These are phyloP conservation scores for Nitzschia sp. DNA, from an alignment of 108 stramenopile genomes.

Conservation along the genomic window DNA sequence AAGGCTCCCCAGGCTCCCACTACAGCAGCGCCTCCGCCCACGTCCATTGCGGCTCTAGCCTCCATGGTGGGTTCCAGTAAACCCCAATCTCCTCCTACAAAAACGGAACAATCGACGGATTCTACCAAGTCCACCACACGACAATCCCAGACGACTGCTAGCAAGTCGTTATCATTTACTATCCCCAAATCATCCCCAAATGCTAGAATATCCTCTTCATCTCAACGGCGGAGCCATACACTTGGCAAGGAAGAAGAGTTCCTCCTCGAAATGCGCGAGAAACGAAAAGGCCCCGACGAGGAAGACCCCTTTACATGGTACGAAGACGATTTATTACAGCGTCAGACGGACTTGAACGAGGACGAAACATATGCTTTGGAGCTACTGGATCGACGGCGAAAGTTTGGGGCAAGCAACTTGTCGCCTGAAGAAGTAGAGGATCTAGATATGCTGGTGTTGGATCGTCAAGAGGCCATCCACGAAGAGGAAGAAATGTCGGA, in stretches of 20 bases:
- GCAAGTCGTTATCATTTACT: neutral
- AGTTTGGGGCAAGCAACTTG: neutral
- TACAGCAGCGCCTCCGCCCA: neutral
- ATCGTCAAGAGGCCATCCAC: neutral
- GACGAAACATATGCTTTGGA: slow-evolving; percentile 6
- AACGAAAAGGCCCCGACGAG: neutral
- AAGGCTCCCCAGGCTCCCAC: neutral
- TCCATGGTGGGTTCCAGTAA: neutral
- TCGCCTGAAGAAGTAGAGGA: slow-evolving; percentile 8
- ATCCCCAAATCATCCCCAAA: neutral
- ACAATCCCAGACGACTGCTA: neutral
- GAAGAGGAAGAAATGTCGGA: slow-evolving; percentile 1
- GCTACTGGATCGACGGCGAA: slow-evolving; percentile 9
- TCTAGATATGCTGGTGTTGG: slow-evolving; percentile 1
- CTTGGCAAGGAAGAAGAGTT: slow-evolving; percentile 2
- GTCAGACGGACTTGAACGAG: slow-evolving; percentile 1
- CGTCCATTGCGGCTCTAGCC: neutral
- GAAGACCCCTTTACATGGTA: neutral
- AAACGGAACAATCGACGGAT: neutral
- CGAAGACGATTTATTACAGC: slow-evolving; percentile 4
- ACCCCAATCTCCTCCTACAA: neutral
- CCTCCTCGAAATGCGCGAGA: slow-evolving; percentile 11
- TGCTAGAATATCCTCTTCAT: neutral
- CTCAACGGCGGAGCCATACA: neutral
- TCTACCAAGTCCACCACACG: neutral